phyloP scores from a whole-genome alignment of 2,329 filamentous ascomycete genomes.

The Ascochyta lentis region DNA sequence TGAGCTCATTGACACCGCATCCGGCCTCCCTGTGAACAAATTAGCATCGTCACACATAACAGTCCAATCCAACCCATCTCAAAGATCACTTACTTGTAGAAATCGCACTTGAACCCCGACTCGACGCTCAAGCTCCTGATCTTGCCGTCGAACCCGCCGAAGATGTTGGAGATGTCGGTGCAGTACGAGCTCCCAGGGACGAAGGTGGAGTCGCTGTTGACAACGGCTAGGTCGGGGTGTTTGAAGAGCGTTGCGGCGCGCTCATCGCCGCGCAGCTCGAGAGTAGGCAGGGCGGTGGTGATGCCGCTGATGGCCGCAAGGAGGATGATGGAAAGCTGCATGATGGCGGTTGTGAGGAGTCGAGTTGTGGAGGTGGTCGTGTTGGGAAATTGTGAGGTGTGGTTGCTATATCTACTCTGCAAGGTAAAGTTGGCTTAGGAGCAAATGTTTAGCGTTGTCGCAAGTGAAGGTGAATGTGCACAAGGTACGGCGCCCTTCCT shows the following conservation, averaged over 20 bases:
- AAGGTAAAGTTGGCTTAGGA: background rate
- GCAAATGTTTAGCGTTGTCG: background rate
- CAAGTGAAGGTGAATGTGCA: background rate
- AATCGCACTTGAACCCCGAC: conserved; percentile 5
- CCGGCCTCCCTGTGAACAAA: background rate
- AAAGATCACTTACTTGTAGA: conserved; percentile 6
- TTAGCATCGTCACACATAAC: background rate
- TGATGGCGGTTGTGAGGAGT: too few relatives aligned
- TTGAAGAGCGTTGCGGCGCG: conserved; percentile 15
- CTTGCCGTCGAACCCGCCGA: conserved; percentile 10
- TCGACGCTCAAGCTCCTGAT: conserved; percentile 13
- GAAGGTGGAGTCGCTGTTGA: conserved; percentile 1
- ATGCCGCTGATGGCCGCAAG: background rate
- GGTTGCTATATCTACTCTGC: background rate
- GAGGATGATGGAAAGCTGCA: background rate
- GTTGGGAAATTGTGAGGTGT: background rate
- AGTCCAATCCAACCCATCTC: background rate
- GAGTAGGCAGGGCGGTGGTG: background rate
- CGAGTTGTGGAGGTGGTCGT: background rate
- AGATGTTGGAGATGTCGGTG: conserved; percentile 3
- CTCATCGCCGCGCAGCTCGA: conserved; percentile 6
- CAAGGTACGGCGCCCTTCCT: background rate
- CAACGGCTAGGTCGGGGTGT: background rate
- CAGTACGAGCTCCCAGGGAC: conserved; percentile 4
- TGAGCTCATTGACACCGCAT: conserved; percentile 2